A percentile compares a stretch with the other conserved stretches of the same genome.
Evolutionary conservation across 2,329 filamentous ascomycete genomes (phyloP).

Genomic region (Penicillium sp.): DNA sequence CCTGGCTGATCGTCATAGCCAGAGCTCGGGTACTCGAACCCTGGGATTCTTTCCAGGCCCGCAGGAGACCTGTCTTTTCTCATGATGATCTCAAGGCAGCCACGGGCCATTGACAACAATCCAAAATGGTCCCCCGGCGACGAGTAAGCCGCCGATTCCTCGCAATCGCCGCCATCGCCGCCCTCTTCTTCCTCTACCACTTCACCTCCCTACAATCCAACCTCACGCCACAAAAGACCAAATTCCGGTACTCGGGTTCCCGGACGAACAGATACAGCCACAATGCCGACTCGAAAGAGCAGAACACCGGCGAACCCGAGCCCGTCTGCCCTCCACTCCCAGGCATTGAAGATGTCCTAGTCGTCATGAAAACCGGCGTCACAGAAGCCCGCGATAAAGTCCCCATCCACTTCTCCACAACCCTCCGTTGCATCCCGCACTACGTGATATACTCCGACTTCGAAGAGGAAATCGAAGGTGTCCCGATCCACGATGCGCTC

Average conservation of each 20-base stretch:
- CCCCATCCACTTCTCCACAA: slow-evolving; percentile 55
- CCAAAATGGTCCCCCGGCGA: slow-evolving; percentile 44
- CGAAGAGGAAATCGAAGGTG: slow-evolving; percentile 52
- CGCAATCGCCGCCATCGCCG: slow-evolving; percentile 57
- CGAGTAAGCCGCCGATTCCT: slow-evolving; percentile 35
- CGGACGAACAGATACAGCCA: neutral
- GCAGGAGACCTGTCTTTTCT: slow-evolving; percentile 6
- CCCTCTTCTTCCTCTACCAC: slow-evolving; percentile 56
- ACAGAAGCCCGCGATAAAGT: slow-evolving; percentile 58
- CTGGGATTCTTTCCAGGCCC: slow-evolving; percentile 1
- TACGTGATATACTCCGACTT: slow-evolving; percentile 62
- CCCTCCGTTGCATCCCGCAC: slow-evolving; percentile 56
- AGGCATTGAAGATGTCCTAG: slow-evolving; percentile 54
- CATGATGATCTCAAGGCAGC: neutral
- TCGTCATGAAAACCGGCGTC: slow-evolving; percentile 60
- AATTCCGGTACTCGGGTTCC: no score
- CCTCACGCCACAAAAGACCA: slow-evolving; percentile 35
- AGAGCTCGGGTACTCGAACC: neutral
- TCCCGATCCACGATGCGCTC: slow-evolving; percentile 53
- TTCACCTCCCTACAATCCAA: slow-evolving; percentile 61
- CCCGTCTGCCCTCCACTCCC: slow-evolving; percentile 35
- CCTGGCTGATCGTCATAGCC: slow-evolving; percentile 12
- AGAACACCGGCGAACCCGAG: slow-evolving; percentile 14
- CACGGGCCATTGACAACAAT: slow-evolving; percentile 8
- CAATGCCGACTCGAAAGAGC: neutral